phyloP scores from a whole-genome alignment of 805 yeast genomes.

The Phaffomyces thermotolerans region DNA sequence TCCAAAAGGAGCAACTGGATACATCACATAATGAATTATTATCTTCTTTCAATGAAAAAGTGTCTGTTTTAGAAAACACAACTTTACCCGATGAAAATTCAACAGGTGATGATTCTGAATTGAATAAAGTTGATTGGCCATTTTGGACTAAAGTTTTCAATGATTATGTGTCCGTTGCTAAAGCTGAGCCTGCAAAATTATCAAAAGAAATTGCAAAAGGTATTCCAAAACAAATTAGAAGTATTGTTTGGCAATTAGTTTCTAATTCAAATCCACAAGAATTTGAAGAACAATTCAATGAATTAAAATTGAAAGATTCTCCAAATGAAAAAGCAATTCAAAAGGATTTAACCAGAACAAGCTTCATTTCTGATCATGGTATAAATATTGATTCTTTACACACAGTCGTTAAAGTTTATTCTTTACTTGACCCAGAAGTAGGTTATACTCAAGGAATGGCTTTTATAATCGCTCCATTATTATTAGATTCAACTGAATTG shows the following conservation, averaged over 20 bases:
- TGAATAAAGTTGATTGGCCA: slow-evolving; percentile 60
- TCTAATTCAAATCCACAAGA: slow-evolving; percentile 63
- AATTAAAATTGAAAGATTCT: slow-evolving; percentile 45
- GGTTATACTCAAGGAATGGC: slow-evolving; percentile 99
- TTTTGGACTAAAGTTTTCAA: slow-evolving; percentile 82
- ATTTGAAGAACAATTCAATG: slow-evolving; percentile 26
- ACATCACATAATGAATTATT: slow-evolving; percentile 41
- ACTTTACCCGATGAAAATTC: slow-evolving; percentile 1
- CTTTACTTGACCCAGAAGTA: slow-evolving; percentile 82
- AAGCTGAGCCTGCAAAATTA: slow-evolving; percentile 51
- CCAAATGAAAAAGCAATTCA: slow-evolving; percentile 69
- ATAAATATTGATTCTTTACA: slow-evolving; percentile 59
- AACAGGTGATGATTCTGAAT: slow-evolving; percentile 26
- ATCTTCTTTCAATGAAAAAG: slow-evolving; percentile 19
- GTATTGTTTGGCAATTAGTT: slow-evolving; percentile 88
- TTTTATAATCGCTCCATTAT: slow-evolving; percentile 77
- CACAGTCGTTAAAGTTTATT: slow-evolving; percentile 75
- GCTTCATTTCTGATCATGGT: slow-evolving; percentile 53
- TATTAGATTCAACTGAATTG: slow-evolving; percentile 72
- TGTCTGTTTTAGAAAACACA: slow-evolving; percentile 11
- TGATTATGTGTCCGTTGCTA: slow-evolving; percentile 64
- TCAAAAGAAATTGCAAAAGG: slow-evolving; percentile 62
- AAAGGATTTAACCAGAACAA: slow-evolving; percentile 80
- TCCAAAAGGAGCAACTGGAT: slow-evolving; percentile 44
- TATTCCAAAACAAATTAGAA: slow-evolving; percentile 78